Evolutionary conservation across 306 rosid species (phyloP).

Genomic region (Nissolia schottii): DNA sequence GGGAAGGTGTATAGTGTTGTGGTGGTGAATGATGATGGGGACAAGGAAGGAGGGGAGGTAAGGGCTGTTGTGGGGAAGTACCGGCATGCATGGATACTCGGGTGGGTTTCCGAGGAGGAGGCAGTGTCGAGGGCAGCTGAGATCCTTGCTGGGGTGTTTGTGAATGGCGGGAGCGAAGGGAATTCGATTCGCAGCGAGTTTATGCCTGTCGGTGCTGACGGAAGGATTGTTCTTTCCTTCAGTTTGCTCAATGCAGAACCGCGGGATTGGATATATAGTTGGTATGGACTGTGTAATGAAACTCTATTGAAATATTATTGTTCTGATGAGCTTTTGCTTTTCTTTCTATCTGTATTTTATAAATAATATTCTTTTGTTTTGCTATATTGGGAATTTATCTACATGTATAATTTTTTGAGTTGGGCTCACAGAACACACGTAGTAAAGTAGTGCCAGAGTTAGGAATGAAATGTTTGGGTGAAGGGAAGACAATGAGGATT

Average conservation of each 20-base stretch:
- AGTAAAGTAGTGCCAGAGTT: neutral
- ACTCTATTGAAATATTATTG: neutral
- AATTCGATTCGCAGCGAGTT: slow-evolving; percentile 73
- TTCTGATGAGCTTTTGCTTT: neutral
- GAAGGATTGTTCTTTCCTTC: slow-evolving; percentile 81
- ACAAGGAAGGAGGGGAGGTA: slow-evolving; percentile 40
- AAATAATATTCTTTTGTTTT: neutral
- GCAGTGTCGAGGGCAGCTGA: slow-evolving; percentile 60
- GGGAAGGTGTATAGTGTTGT: slow-evolving; percentile 60
- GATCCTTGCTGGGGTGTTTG: slow-evolving; percentile 73
- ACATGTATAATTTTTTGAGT: neutral
- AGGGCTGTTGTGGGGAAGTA: slow-evolving; percentile 74
- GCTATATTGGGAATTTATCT: neutral
- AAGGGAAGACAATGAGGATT: neutral
- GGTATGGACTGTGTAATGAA: slow-evolving; percentile 49
- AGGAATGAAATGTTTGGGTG: neutral
- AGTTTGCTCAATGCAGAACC: slow-evolving; percentile 92
- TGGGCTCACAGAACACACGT: neutral
- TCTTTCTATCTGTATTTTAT: neutral
- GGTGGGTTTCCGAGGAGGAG: slow-evolving; percentile 49
- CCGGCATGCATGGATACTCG: slow-evolving; percentile 77
- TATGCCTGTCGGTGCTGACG: slow-evolving; percentile 98
- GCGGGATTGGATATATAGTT: slow-evolving; percentile 69
- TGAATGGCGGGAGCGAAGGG: slow-evolving; percentile 82
- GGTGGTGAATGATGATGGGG: slow-evolving; percentile 50